These are phyloP conservation scores for Aphelidium insulamus DNA, from an alignment of 371 early-diverging fungal species.

Conservation along the genomic window DNA sequence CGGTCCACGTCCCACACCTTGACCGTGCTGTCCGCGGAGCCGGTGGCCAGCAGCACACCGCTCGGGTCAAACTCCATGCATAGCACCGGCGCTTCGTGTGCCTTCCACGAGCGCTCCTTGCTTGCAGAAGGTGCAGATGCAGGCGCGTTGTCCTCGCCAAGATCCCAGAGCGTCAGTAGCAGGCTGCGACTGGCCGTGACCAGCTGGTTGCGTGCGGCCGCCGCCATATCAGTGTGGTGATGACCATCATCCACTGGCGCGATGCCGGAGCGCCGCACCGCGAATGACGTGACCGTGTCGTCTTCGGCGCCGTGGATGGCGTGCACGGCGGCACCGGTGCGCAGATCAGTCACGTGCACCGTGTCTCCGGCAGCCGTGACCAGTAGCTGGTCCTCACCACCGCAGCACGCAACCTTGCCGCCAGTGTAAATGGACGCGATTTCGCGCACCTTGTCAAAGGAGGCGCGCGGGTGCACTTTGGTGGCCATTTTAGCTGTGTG, in stretches of 20 bases:
- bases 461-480: too few relatives aligned
- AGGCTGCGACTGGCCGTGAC: constrained; percentile 62
- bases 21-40: constrained; percentile 85
- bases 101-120: constrained; percentile 20
- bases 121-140: background rate
- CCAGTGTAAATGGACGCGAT: constrained; percentile 88
- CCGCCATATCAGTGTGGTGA: constrained; percentile 71
- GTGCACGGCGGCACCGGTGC: constrained; percentile 35
- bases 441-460: constrained; percentile 1
- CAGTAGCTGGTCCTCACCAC: constrained; percentile 38
- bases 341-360: constrained; percentile 48
- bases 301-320: constrained; percentile 42
- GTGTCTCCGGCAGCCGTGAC: constrained; percentile 64
- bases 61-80: constrained; percentile 71
- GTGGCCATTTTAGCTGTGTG: too few relatives aligned
- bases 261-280: background rate
- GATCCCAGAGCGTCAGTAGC: constrained; percentile 52
- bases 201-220: constrained; percentile 48
- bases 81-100: constrained; percentile 79
- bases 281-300: background rate
- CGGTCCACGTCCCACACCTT: constrained; percentile 85
- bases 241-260: constrained; percentile 46
- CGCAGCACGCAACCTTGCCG: constrained; percentile 65
- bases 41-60: constrained; percentile 79
- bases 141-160: constrained; percentile 7